A percentile compares a stretch with the other conserved stretches of the same genome.
These are phyloP conservation scores for Aspergillus niger DNA, from an alignment of 2,329 filamentous ascomycete species.

Conservation along the genomic window DNA sequence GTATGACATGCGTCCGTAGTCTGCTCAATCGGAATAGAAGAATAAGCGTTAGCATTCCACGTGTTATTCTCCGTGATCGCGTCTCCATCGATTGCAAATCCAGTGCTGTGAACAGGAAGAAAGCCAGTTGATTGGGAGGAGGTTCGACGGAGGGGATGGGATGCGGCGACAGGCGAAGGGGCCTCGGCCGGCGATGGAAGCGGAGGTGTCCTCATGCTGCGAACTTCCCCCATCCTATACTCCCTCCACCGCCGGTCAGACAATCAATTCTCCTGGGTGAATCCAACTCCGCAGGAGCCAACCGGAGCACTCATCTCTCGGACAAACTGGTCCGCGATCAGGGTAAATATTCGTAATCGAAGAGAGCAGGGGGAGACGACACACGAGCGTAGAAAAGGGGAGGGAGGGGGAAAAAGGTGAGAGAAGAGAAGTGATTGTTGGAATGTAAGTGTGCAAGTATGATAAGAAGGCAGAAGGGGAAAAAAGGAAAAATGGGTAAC, in stretches of 20 bases:
- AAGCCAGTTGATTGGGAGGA: constrained; percentile 28
- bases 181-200: constrained; percentile 44
- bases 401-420: neutral
- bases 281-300: constrained; percentile 32
- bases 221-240: constrained; percentile 39
- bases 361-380: neutral
- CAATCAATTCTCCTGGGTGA: constrained; percentile 37
- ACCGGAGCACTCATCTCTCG: constrained; percentile 39
- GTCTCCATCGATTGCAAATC: constrained; percentile 19
- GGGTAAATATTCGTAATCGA: constrained; percentile 4
- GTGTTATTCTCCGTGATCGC: constrained; percentile 14
- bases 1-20: constrained; percentile 17
- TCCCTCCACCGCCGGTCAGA: constrained; percentile 36
- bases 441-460: constrained; percentile 4
- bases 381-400: neutral
- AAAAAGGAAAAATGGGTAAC: neutral
- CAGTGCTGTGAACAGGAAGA: constrained; percentile 21
- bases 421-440: neutral
- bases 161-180: constrained; percentile 33
- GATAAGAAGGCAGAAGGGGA: no score
- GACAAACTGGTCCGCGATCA: constrained; percentile 28
- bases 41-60: constrained; percentile 25
- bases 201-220: constrained; percentile 43
- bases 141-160: constrained; percentile 30
- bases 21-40: constrained; percentile 23